Evolutionary conservation across 129 eudicot species (phyloP).

Genomic region (Gnaphalium uliginosum): DNA sequence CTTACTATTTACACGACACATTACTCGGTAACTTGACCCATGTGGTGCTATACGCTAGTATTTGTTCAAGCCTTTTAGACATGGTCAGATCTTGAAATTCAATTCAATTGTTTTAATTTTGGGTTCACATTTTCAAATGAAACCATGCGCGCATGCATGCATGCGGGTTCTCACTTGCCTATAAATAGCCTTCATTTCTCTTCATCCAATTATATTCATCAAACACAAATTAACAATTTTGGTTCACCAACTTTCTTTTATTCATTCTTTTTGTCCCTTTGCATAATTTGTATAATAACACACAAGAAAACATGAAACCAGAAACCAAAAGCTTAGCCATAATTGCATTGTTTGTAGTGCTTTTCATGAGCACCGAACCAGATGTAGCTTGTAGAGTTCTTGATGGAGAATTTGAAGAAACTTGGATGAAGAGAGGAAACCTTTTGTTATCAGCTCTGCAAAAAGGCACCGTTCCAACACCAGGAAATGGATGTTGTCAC

Average conservation of each 20-base stretch:
- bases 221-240: neutral
- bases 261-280: neutral
- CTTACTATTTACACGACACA: neutral
- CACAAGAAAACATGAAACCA: slow-evolving; percentile 20
- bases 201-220: neutral
- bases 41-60: too few relatives aligned
- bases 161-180: slow-evolving; percentile 2
- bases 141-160: too few relatives aligned
- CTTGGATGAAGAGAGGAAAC: slow-evolving; percentile 23
- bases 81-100: too few relatives aligned
- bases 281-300: too few relatives aligned
- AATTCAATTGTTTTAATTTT: too few relatives aligned
- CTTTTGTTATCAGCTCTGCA: slow-evolving; percentile 36
- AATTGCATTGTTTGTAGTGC: neutral
- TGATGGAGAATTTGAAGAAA: slow-evolving; percentile 25
- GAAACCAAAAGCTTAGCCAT: neutral
- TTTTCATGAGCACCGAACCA: slow-evolving; percentile 7
- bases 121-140: too few relatives aligned
- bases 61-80: neutral
- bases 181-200: slow-evolving; percentile 12
- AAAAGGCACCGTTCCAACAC: neutral
- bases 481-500: slow-evolving; percentile 15
- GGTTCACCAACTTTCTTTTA: neutral
- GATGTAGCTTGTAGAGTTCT: slow-evolving; percentile 35
- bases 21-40: neutral